Conservation (phyloP, 257 asterid genomes). For the Ballota nigra region DNA sequence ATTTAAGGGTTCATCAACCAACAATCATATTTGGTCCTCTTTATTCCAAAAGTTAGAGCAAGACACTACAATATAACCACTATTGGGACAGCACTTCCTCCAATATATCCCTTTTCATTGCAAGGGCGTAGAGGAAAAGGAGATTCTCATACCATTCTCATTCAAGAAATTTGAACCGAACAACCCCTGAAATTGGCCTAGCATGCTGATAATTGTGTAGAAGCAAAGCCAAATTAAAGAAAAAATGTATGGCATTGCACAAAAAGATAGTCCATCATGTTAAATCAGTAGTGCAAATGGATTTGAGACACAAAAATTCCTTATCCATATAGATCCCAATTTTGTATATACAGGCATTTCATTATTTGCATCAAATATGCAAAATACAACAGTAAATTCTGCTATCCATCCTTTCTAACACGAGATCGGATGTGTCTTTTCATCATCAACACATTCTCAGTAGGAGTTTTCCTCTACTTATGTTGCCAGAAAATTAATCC, state of each 20-base stretch:
- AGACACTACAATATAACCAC: too few species aligned
- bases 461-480: neutral
- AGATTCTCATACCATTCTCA: too few species aligned
- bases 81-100: too few species aligned
- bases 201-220: neutral
- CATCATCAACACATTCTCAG: neutral
- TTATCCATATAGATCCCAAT: neutral
- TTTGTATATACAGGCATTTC: neutral
- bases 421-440: neutral
- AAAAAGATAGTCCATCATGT: neutral
- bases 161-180: too few species aligned
- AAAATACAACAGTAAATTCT: neutral
- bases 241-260: neutral
- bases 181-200: neutral
- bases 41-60: too few species aligned
- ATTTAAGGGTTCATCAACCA: too few species aligned
- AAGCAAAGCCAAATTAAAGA: neutral
- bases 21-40: too few species aligned
- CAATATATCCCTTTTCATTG: too few species aligned
- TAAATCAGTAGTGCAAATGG: neutral
- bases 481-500: neutral
- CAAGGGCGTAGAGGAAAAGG: too few species aligned
- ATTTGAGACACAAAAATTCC: neutral
- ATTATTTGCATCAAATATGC: neutral
- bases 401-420: neutral